phyloP scores from a whole-genome alignment of 306 rosid species.

The Fagus crenata region DNA sequence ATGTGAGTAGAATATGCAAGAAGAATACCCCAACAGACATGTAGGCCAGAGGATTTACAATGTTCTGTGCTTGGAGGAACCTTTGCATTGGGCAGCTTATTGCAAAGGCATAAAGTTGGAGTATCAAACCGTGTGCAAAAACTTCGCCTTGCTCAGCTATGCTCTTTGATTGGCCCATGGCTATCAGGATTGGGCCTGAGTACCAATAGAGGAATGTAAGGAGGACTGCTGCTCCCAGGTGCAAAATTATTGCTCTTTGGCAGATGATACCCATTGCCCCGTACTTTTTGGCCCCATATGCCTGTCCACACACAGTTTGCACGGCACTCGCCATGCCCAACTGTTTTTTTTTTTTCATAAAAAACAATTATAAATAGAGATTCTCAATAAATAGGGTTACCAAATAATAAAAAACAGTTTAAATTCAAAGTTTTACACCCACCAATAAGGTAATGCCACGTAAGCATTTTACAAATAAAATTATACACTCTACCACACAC shows the following conservation, averaged over 20 bases:
- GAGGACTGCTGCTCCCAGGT: constrained; percentile 56
- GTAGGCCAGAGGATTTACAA: constrained; percentile 69
- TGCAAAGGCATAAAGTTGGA: constrained; percentile 71
- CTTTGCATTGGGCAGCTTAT: constrained; percentile 71
- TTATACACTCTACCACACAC: no score
- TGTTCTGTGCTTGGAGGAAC: constrained; percentile 78
- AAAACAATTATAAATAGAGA: no score
- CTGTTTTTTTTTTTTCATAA: constrained; percentile 22
- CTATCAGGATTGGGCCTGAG: constrained; percentile 48
- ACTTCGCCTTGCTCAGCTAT: constrained; percentile 52
- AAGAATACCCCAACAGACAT: constrained; percentile 59
- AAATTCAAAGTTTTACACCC: no score
- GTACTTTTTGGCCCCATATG: constrained; percentile 61
- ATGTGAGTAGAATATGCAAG: constrained; percentile 54
- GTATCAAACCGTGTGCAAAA: constrained; percentile 55
- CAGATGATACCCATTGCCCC: constrained; percentile 59
- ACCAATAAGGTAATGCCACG: no score
- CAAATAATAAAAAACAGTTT: no score
- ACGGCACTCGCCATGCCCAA: constrained; percentile 81
- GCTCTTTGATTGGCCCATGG: constrained; percentile 49
- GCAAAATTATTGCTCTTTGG: constrained; percentile 66
- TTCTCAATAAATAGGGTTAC: no score
- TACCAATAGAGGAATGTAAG: constrained; percentile 64
- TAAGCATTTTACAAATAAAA: no score
- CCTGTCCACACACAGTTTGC: constrained; percentile 80